Conservation (phyloP, 208 protist species). For the Perkinsela sp. region DNA sequence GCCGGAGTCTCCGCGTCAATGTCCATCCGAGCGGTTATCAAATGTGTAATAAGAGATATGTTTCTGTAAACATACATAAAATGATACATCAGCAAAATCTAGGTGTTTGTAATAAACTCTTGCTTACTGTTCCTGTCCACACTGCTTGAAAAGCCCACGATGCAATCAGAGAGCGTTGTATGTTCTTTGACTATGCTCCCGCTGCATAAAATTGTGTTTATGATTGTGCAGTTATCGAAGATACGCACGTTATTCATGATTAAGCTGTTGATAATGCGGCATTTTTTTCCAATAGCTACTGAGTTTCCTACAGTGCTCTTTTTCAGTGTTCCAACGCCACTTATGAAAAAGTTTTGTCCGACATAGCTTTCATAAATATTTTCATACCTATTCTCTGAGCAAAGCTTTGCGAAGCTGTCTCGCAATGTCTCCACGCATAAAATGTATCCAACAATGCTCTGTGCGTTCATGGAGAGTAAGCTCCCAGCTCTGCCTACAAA, state of each 20-base stretch:
- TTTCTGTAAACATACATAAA: too few relatives aligned
- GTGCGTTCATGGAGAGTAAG: background rate
- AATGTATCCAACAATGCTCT: background rate
- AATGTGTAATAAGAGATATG: too few relatives aligned
- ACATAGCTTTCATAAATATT: background rate
- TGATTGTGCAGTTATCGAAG: background rate
- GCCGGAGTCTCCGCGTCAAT: too few relatives aligned
- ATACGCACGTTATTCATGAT: background rate
- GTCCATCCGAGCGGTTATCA: too few relatives aligned
- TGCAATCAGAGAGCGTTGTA: constrained; percentile 1
- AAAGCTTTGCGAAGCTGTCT: background rate
- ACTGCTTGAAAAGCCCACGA: background rate
- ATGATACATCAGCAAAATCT: too few relatives aligned
- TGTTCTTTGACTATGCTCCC: background rate
- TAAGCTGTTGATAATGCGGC: background rate
- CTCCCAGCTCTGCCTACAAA: background rate
- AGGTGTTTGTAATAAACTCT: too few relatives aligned
- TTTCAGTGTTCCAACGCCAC: background rate
- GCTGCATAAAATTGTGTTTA: background rate
- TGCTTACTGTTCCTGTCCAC: too few relatives aligned
- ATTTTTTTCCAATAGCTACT: background rate
- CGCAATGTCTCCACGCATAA: background rate
- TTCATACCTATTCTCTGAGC: background rate
- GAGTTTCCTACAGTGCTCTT: background rate
- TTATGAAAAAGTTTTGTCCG: background rate